Conservation (phyloP, 306 rosid species). For the Fragaria ananassa region DNA sequence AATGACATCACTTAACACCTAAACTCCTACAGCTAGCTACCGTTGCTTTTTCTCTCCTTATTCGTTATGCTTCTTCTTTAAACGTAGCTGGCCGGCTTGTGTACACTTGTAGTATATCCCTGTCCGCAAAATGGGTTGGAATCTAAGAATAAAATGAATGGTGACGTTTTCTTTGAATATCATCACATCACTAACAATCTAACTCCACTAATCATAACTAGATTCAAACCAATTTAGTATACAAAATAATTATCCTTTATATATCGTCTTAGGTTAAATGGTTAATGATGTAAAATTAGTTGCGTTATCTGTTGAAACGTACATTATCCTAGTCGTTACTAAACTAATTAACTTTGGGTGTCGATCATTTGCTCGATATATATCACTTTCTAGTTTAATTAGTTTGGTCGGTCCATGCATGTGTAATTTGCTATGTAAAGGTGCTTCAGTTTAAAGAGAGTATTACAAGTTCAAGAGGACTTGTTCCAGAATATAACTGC, state of each 20-base stretch:
- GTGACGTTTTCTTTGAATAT: conserved; percentile 1
- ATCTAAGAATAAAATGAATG: conserved; percentile 6
- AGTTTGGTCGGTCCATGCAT: background rate
- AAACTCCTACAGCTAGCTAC: background rate
- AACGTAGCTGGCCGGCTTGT: background rate
- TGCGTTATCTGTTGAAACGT: background rate
- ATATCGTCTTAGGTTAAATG: background rate
- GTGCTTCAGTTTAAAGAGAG: background rate
- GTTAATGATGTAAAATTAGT: background rate
- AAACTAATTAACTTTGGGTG: background rate
- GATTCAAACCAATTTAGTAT: background rate
- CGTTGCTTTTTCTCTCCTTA: background rate
- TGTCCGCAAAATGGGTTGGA: background rate
- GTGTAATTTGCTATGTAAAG: background rate
- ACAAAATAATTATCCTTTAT: background rate
- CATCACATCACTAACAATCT: background rate
- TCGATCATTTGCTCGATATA: background rate
- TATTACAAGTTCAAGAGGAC: conserved; percentile 1
- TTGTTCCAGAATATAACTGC: background rate
- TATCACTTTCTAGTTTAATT: background rate
- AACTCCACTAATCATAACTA: background rate
- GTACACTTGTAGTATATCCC: background rate
- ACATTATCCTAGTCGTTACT: background rate
- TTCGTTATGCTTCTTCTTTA: background rate
- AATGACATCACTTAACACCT: background rate